Percentiles rank a stretch among this genome's conserved stretches.
Conservation (phyloP, 2,329 filamentous ascomycete species). For the Cladophialophora bantiana region DNA sequence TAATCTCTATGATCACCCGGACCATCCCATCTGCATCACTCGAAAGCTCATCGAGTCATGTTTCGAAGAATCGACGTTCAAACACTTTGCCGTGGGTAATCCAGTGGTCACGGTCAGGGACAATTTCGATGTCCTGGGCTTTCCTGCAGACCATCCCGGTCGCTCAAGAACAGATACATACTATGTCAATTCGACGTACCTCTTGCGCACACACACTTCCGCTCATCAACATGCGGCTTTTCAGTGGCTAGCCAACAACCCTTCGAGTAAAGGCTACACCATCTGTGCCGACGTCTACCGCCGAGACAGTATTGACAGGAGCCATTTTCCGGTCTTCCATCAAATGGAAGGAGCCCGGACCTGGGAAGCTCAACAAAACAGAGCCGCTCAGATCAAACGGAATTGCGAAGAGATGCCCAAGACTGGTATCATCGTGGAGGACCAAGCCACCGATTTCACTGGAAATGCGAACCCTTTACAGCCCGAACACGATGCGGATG, state of each 20-base stretch:
- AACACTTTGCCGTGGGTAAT: slow-evolving; percentile 74
- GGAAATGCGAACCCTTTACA: slow-evolving; percentile 84
- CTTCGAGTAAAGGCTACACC: slow-evolving; percentile 75
- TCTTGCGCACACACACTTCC: slow-evolving; percentile 91
- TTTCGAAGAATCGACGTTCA: slow-evolving; percentile 75
- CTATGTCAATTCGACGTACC: slow-evolving; percentile 84
- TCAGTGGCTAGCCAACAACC: slow-evolving; percentile 50
- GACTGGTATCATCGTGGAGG: slow-evolving; percentile 28
- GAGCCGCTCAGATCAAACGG: slow-evolving; percentile 53
- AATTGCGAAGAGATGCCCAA: slow-evolving; percentile 72
- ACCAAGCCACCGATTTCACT: slow-evolving; percentile 62
- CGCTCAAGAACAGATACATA: slow-evolving; percentile 91
- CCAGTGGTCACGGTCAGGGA: slow-evolving; percentile 84
- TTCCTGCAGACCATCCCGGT: slow-evolving; percentile 85
- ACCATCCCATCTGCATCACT: slow-evolving; percentile 91
- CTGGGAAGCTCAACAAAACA: slow-evolving; percentile 61
- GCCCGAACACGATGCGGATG: slow-evolving; percentile 71
- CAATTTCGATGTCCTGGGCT: slow-evolving; percentile 97
- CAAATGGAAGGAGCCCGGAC: slow-evolving; percentile 96
- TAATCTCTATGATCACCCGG: slow-evolving; percentile 83
- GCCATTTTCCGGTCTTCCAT: slow-evolving; percentile 96
- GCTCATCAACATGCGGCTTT: slow-evolving; percentile 90
- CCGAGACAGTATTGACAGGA: slow-evolving; percentile 90
- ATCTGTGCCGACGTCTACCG: slow-evolving; percentile 95
- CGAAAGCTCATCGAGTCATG: slow-evolving; percentile 89